Base-by-base conservation (phyloP, 257 asterid genomes). In the Nicotiana benthamiana region DNA sequence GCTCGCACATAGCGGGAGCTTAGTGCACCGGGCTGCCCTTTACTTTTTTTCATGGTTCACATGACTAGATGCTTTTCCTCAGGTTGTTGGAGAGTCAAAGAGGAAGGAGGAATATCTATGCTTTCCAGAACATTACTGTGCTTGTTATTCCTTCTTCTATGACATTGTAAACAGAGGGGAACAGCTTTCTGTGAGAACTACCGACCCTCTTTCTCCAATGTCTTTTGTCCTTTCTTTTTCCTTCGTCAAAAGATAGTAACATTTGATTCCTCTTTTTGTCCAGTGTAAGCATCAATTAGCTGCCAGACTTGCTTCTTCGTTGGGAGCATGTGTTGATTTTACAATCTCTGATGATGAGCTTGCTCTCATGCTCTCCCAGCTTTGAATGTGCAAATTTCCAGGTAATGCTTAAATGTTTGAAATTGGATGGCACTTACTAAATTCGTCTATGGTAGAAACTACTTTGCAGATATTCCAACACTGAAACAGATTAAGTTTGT, bases 261-360 rank as follows among this genome's bases (percentile, higher is more conserved):
- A 79, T 18, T 78, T 17, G 16, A 46, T 62, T 63, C 28, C 20
- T 48, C 54, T 34, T 46, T 22, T 82, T 34, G 70, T 59, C 84
- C 89, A 94, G 98, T 92, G 99, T 85, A 94, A 96, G 88, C 99
- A 96, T 88, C 99, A 96, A 85, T 59, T 96, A 68, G 99, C 99
- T 81, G 99, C 98, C 75, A 89, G 97, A 78, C 91, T 96, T 27
- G 97, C 99, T 13, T 89, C 91, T 63, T 86, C 97, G 6, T 79
- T 89, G 12, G 97, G 92, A 82, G 85, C 86, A 1, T 94, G 91
- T 87, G 1, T 87, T 28, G 90, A 92, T 15, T 84, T 87, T 59
- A 72, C 82, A 87, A 92, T 96, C 70, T 85, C 97, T 36, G 97
- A 96, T 81, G 94, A 92, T 82, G 97, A 93, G 75, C 86, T 96